Percentiles rank a stretch among this genome's conserved stretches.
Evolutionary conservation across 2,329 filamentous ascomycete species (phyloP).

Genomic region (Claviceps digitariae): DNA sequence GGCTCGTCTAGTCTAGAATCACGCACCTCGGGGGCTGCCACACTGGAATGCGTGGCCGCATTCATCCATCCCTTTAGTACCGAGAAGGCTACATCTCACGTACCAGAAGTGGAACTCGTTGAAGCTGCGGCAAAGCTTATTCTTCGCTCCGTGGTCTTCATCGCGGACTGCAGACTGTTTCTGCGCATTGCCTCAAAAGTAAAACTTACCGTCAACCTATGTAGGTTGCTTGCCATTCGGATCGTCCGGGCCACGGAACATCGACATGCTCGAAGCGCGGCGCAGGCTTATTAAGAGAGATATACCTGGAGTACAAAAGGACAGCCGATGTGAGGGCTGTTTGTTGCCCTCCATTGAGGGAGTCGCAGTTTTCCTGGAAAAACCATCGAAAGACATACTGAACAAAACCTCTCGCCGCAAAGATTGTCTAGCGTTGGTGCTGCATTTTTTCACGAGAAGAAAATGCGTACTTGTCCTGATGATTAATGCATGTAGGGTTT

Average conservation of each 20-base stretch:
- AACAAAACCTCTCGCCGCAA: no score
- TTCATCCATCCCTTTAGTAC: no score
- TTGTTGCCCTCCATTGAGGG: background rate
- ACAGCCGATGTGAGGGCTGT: background rate
- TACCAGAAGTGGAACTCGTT: background rate
- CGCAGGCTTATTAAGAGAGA: background rate
- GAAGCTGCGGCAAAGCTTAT: background rate
- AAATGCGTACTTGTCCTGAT: no score
- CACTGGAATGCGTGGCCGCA: background rate
- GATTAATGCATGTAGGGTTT: no score
- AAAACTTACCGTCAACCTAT: background rate
- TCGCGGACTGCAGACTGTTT: background rate
- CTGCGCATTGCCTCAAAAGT: background rate
- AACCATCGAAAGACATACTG: no score
- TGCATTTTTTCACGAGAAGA: no score
- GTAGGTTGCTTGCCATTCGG: background rate
- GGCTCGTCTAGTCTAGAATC: background rate
- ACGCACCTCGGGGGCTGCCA: no score
- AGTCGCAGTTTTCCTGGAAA: background rate
- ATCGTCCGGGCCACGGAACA: background rate
- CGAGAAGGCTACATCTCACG: no score
- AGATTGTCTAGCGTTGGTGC: no score
- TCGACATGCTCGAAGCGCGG: background rate
- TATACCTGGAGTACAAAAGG: background rate
- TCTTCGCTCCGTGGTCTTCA: background rate